A percentile compares a stretch with the other conserved stretches of the same genome.
These are phyloP conservation scores for Lotmaria passim DNA, from an alignment of 208 protist genomes.

Conservation along the genomic window DNA sequence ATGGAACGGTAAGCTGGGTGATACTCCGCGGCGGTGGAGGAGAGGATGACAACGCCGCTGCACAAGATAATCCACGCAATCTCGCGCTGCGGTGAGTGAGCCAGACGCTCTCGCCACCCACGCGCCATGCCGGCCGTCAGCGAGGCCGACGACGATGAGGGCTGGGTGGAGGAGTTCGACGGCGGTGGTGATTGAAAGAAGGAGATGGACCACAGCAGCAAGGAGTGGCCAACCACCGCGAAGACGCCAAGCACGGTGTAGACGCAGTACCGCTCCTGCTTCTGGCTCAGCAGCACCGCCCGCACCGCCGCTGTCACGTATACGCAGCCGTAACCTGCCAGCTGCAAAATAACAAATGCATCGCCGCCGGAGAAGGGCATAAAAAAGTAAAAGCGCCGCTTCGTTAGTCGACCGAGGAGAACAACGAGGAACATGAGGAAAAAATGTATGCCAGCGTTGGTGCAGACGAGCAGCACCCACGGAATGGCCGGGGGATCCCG, in stretches of 20 bases:
- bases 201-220: conserved; percentile 62
- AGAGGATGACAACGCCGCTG: conserved; percentile 38
- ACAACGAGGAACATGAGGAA: conserved; percentile 38
- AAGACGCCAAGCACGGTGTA: conserved; percentile 63
- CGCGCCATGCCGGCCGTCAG: background rate
- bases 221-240: conserved; percentile 37
- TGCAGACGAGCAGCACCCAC: conserved; percentile 36
- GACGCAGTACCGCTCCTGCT: conserved; percentile 53
- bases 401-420: conserved; percentile 46
- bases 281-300: conserved; percentile 38
- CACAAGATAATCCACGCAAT: conserved; percentile 47
- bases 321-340: conserved; percentile 49
- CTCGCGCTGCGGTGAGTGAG: conserved; percentile 16
- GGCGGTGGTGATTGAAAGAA: conserved; percentile 54
- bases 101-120: conserved; percentile 34
- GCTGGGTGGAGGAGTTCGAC: background rate
- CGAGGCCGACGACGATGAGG: background rate
- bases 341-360: conserved; percentile 73
- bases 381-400: conserved; percentile 58
- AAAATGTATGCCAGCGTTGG: conserved; percentile 44
- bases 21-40: conserved; percentile 48
- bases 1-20: conserved; percentile 38
- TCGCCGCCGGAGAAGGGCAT: conserved; percentile 74
- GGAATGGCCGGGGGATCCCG: conserved; percentile 45
- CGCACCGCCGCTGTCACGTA: conserved; percentile 39